These are phyloP conservation scores for Haematococcus lacustris DNA, from an alignment of 139 green algal genomes.

Conservation along the genomic window DNA sequence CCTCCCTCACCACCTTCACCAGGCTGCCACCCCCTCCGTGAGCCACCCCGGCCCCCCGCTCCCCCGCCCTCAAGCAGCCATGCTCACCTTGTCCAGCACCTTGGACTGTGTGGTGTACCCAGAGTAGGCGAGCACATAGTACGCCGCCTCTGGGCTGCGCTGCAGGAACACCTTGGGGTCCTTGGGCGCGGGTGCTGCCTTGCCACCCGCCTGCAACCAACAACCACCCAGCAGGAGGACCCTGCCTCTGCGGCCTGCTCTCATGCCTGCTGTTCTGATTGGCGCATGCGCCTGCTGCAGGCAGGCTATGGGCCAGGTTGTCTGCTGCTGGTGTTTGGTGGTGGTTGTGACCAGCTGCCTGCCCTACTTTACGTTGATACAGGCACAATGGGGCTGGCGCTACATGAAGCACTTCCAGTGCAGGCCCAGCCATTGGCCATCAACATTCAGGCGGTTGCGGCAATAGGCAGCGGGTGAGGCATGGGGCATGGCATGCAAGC, in stretches of 20 bases:
- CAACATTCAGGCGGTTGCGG: too few species aligned
- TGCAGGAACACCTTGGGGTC: not conserved
- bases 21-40: too few species aligned
- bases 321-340: too few species aligned
- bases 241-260: not conserved
- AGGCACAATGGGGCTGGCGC: not conserved
- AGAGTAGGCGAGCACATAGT: slow-evolving; percentile 2
- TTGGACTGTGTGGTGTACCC: not conserved
- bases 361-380: not conserved
- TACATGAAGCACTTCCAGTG: too few species aligned
- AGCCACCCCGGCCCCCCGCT: not conserved
- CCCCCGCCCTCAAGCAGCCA: not conserved
- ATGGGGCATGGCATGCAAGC: too few species aligned
- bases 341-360: too few species aligned
- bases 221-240: not conserved
- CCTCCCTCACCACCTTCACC: not conserved
- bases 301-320: too few species aligned
- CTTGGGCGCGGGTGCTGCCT: not conserved
- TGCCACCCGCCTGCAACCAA: not conserved
- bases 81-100: slow-evolving; percentile 7
- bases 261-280: not conserved
- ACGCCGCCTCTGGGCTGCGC: not conserved
- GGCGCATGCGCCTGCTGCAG: too few species aligned
- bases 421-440: not conserved
- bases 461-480: too few species aligned